Evolutionary conservation across 805 yeast genomes (phyloP), one percentile per base, ranked within the genome.

Genomic region (Phaffomyces opuntiae): DNA sequence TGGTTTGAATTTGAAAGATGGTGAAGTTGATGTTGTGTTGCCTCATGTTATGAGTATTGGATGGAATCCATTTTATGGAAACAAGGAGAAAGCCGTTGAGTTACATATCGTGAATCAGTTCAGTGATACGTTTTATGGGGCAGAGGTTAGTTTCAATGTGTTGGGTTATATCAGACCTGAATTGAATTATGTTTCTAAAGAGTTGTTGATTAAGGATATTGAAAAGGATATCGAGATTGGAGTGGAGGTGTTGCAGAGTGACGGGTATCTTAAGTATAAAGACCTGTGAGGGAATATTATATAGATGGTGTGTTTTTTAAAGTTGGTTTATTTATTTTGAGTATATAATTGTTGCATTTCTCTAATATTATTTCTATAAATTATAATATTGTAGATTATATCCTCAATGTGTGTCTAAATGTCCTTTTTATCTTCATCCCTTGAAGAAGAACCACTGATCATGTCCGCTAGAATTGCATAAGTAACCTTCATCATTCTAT

Each of bases 1-100:
- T 56, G 96, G 96, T 1, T 52, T 62, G 7, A 55, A 63, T 9
- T 65, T 89, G 46, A 44, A 50, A 14, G 53, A 43, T 0, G 56
- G 53, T 3, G 76, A 73, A 36, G 66, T 73, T 3, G 71, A 72
- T 42, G 65, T 66, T 17, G 73, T 72, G 2, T 68, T 80, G 25
- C 97, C 97, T 0, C 88, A 89, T 82, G 99, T 93, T 9, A 83
- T 91, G 87, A 87, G 96, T 9, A 74, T 93, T 17, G 99, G 99
- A 1, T 87, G 89, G 86, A 93, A 93, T 60, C 98, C 99, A 35
- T 91, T 83, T 61, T 93, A 80, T 67, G 76, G 81, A 25, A 90
- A 93, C 64, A 72, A 77, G 42, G 75, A 76, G 54, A 87, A 87
- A 65, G 81, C 96, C 0, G 95, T 93, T 4, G 95, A 93, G 57